Evolutionary conservation across 495 filamentous ascomycete species (phyloP), one percentile per base, ranked within the genome.

Genomic region (Lepraria neglecta): DNA sequence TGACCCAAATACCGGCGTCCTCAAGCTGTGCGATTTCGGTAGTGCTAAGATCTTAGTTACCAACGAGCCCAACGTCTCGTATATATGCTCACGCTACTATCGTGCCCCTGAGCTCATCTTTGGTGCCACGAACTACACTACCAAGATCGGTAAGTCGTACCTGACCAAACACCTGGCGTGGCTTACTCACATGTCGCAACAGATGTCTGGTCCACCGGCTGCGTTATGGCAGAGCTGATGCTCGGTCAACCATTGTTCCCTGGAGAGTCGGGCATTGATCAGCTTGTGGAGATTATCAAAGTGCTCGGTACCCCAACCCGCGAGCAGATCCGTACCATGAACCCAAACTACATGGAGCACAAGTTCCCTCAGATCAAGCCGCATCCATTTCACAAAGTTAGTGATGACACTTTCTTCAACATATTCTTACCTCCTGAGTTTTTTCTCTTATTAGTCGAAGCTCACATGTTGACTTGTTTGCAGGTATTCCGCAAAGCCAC

Each of bases 321-420:
- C 24, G 94, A 99, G 68, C 94, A 99, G 69, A 99, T 99, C 70
- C 90, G 94, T 58, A 99, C 94, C 52, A 99, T 99, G 95, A 99
- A 99, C 72, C 95, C 94, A 56, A 99, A 99, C 74, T 97, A 99
- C 75, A 99, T 99, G 94, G 94, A 97, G 75, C 94, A 99, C 76
- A 97, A 97, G 76, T 99, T 99, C 71, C 95, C 94, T 46, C 94
- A 99, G 71, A 99, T 99, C 80, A 99, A 99, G 78, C 94, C 94
- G 44, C 94, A 98, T 70, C 94, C 94, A 12, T 98, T 98, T 80
- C 92, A 88, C 72, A 98, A 97, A 82, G 87, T 89, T 75, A 59
- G 65, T 71, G 56, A 55, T 61, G 31, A 14, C 35, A 48, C 30
- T 61, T 61, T 42, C 59, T 48, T 61, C 33, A 35, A 61, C 50